Base-by-base conservation (phyloP, 2,329 filamentous ascomycete species). In the Xylaria sp. region DNA sequence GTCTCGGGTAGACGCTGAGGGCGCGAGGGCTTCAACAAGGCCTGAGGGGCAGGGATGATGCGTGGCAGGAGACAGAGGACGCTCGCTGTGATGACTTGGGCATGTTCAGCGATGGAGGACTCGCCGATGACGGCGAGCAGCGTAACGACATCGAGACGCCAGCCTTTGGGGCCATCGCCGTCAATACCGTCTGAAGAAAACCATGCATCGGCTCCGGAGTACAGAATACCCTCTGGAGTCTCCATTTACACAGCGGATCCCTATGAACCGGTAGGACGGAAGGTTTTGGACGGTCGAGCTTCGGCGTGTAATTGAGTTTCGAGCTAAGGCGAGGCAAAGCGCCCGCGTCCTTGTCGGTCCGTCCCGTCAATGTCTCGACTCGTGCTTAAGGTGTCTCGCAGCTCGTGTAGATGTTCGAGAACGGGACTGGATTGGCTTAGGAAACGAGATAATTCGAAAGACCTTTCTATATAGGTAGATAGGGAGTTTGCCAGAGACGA, bases 71-170 rank as follows among this genome's bases (percentile, higher is more conserved):
- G 79, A 67, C 84, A 86, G 35, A 85, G 78, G 64, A 80, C 78
- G 9, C 84, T 85, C n/a, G 85, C 81, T 2, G 85, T 87, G 64
- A 87, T 81, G 53, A 83, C 79, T 71, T 88, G 86, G 1, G 82
- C 77, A 70, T 88, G 85, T 63, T 84, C 82, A 45, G 82, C 79
- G 64, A 88, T 85, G 17, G 83, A 82, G 2, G 80, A 82, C 75
- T 88, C 86, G 71, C 86, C 86, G 60, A 88, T 85, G 69, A 89
- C 83, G 63, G 86, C 86, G 55, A 89, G 81, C 31, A 89, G 81
- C 37, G 84, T 86, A 61, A 89, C 85, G 47, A 87, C 84, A 69
- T 88, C 86, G 47, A 88, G 79, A 28, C 81, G 80, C 84, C 85
- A 88, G 63, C 79, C 80, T 42, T 67, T 55, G 4, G 75, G 73